phyloP scores from a whole-genome alignment of 495 filamentous ascomycete genomes.

The Penicillium cinerascens region DNA sequence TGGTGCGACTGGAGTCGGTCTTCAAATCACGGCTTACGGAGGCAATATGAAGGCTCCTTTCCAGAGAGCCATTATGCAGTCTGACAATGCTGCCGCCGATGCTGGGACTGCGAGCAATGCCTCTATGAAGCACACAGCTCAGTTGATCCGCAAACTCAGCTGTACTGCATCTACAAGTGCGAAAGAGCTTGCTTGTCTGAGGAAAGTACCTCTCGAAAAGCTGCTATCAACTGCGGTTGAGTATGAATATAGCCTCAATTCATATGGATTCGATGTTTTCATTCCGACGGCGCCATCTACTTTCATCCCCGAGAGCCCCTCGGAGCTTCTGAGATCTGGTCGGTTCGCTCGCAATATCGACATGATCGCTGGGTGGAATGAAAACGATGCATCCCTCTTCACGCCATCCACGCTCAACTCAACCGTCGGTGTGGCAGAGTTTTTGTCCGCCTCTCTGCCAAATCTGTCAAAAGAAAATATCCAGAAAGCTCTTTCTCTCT shows the following conservation, averaged over 20 bases:
- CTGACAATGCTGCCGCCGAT: conserved; percentile 7
- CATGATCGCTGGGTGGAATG: conserved; percentile 11
- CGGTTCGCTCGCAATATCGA: conserved; percentile 14
- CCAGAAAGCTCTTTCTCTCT: too few relatives aligned
- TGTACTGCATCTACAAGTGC: conserved; percentile 8
- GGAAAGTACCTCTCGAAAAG: conserved; percentile 2
- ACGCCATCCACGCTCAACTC: conserved; percentile 1
- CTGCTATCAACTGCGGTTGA: not conserved
- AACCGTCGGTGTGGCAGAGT: not conserved
- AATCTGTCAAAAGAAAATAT: too few relatives aligned
- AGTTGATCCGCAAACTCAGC: conserved; percentile 3
- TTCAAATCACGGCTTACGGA: conserved; percentile 14
- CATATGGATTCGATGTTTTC: conserved; percentile 4
- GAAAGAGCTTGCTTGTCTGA: conserved; percentile 10
- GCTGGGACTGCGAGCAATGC: not conserved
- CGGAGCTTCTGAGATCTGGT: conserved; percentile 8
- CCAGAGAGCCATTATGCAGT: conserved; percentile 13
- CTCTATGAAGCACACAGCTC: conserved; percentile 3
- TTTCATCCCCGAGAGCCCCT: conserved; percentile 14
- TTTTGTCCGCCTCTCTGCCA: too few relatives aligned
- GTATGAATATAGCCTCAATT: conserved; percentile 1
- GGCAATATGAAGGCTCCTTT: conserved; percentile 5
- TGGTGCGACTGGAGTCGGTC: conserved; percentile 8
- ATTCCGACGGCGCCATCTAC: conserved; percentile 4
- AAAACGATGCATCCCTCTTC: conserved; percentile 11